Conservation (phyloP, 2,329 filamentous ascomycete species). For the Fusarium goolgardi region DNA sequence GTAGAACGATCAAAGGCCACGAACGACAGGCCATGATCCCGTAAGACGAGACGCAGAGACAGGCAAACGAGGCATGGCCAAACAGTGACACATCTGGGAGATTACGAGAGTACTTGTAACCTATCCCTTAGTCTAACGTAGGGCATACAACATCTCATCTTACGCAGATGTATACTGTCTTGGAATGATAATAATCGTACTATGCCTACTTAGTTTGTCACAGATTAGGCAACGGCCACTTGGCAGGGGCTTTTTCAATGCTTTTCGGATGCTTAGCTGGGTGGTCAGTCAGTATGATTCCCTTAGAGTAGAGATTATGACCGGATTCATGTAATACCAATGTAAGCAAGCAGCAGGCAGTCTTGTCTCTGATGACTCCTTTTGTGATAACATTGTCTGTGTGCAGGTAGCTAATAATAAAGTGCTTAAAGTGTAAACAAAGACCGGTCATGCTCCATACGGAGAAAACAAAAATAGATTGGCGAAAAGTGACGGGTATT, state of each 20-base stretch:
- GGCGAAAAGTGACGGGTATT: background rate
- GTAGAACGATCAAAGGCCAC: background rate
- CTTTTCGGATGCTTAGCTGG: background rate
- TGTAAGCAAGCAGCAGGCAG: conserved; percentile 7
- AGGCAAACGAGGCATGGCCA: background rate
- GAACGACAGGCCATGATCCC: background rate
- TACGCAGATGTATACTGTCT: background rate
- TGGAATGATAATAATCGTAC: background rate
- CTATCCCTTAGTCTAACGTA: background rate
- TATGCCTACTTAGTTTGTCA: background rate
- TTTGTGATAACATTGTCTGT: background rate
- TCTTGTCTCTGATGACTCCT: conserved; percentile 1
- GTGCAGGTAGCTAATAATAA: background rate
- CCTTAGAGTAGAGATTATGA: background rate
- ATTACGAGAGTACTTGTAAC: background rate
- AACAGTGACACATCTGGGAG: background rate
- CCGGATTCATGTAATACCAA: background rate
- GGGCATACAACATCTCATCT: background rate
- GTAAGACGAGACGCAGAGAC: background rate
- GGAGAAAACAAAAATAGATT: conserved; percentile 2
- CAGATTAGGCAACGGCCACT: conserved; percentile 8
- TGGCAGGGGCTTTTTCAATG: background rate
- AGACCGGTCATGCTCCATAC: background rate
- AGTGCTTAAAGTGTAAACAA: background rate
- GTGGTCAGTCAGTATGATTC: conserved; percentile 2